Evolutionary conservation across 306 rosid genomes (phyloP).

Genomic region (Dalbergia oliveri): DNA sequence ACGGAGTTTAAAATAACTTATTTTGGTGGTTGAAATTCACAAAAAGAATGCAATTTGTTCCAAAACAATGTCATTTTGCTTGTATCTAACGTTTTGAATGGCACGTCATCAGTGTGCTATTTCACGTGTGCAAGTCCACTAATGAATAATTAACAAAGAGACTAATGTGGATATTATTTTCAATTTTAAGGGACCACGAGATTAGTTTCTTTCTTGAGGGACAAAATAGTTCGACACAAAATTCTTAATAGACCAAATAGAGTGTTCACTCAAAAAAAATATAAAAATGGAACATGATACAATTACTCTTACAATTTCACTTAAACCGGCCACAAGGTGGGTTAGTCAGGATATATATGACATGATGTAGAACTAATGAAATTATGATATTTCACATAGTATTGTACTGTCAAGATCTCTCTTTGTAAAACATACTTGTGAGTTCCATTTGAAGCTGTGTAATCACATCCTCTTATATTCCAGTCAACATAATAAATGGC

Average conservation of each 20-base stretch:
- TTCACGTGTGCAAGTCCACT: too few species aligned
- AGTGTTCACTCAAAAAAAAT: too few species aligned
- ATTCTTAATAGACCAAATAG: too few species aligned
- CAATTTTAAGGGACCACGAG: too few species aligned
- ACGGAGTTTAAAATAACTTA: too few species aligned
- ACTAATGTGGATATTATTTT: too few species aligned
- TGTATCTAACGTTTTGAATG: too few species aligned
- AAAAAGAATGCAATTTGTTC: not conserved
- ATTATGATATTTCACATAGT: conserved; percentile 15
- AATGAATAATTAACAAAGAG: too few species aligned
- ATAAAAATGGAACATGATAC: conserved; percentile 27
- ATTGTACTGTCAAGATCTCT: conserved; percentile 16
- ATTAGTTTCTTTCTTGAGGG: too few species aligned
- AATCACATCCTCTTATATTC: conserved; percentile 23
- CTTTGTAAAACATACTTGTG: not conserved
- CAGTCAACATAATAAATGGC: conserved; percentile 9
- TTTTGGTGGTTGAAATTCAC: too few species aligned
- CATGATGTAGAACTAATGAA: conserved; percentile 8
- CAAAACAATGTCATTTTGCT: not conserved
- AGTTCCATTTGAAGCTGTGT: conserved; percentile 33
- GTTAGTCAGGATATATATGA: not conserved
- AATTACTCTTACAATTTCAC: conserved; percentile 18
- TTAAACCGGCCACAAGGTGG: not conserved
- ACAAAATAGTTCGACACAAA: too few species aligned
- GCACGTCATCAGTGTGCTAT: too few species aligned